Conservation (phyloP, 2,329 filamentous ascomycete genomes). For the Fusarium duplospermum region DNA sequence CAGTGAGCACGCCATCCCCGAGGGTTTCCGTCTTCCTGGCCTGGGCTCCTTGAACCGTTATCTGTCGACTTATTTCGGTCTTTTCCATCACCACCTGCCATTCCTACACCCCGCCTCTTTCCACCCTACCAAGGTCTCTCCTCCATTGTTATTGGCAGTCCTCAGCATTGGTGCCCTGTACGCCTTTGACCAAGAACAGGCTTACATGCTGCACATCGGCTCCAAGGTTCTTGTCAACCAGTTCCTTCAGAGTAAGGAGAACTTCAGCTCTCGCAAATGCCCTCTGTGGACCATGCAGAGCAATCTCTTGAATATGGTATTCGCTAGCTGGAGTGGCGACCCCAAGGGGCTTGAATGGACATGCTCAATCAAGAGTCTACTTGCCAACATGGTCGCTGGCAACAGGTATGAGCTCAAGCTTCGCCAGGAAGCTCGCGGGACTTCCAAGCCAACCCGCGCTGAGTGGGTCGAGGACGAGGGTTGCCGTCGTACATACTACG, state of each 20-base stretch:
- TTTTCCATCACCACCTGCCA: constrained; percentile 96
- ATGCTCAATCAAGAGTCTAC: constrained; percentile 96
- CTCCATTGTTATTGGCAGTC: constrained; percentile 87
- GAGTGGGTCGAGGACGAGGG: constrained; percentile 99
- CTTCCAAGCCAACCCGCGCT: constrained; percentile 77
- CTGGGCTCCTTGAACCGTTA: constrained; percentile 88
- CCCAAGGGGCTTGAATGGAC: constrained; percentile 98
- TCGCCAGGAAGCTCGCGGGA: constrained; percentile 87
- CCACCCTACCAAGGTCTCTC: constrained; percentile 80
- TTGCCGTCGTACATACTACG: constrained; percentile 95
- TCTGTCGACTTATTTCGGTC: constrained; percentile 93
- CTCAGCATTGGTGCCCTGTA: constrained; percentile 96
- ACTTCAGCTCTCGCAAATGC: constrained; percentile 97
- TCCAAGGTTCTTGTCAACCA: constrained; percentile 98
- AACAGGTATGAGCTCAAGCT: constrained; percentile 97
- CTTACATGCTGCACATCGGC: constrained; percentile 96
- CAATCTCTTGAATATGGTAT: constrained; percentile 97
- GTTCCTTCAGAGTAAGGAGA: constrained; percentile 97
- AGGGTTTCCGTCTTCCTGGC: constrained; percentile 89
- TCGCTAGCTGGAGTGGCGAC: constrained; percentile 98
- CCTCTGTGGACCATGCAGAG: constrained; percentile 99
- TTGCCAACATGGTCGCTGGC: constrained; percentile 98
- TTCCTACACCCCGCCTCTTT: constrained; percentile 96
- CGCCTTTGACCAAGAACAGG: constrained; percentile 96
- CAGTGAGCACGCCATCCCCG: constrained; percentile 82